Evolutionary conservation across 78 protist species (phyloP).

Genomic region (slime mould (Dictyostelium discoideum)): dicty_2.7 NC_007091.3:2525501-2526000

Average conservation of each 20-base stretch:
- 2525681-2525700: slow-evolving; percentile 83
- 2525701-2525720: slow-evolving; percentile 82
- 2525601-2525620: slow-evolving; percentile 30
- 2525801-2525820: slow-evolving; percentile 87
- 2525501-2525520: slow-evolving; percentile 72
- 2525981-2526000: slow-evolving; percentile 15
- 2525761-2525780: slow-evolving; percentile 74
- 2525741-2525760: slow-evolving; percentile 66
- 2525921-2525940: slow-evolving; percentile 46
- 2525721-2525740: slow-evolving; percentile 76
- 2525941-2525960: slow-evolving; percentile 63
- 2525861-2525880: slow-evolving; percentile 87
- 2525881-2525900: slow-evolving; percentile 77
- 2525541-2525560: slow-evolving; percentile 54
- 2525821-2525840: slow-evolving; percentile 61
- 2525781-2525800: slow-evolving; percentile 92
- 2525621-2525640: slow-evolving; percentile 23
- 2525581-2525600: slow-evolving; percentile 9
- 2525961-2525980: slow-evolving; percentile 80
- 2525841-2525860: slow-evolving; percentile 87
- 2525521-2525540: slow-evolving; percentile 72
- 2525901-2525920: slow-evolving; percentile 95
- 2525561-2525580: slow-evolving; percentile 72
- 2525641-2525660: slow-evolving; percentile 5
- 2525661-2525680: slow-evolving; percentile 71